Percentiles rank a stretch among this genome's conserved stretches.
Evolutionary conservation across 2,329 filamentous ascomycete genomes (phyloP).

Genomic region (Epichloe amarillans): DNA sequence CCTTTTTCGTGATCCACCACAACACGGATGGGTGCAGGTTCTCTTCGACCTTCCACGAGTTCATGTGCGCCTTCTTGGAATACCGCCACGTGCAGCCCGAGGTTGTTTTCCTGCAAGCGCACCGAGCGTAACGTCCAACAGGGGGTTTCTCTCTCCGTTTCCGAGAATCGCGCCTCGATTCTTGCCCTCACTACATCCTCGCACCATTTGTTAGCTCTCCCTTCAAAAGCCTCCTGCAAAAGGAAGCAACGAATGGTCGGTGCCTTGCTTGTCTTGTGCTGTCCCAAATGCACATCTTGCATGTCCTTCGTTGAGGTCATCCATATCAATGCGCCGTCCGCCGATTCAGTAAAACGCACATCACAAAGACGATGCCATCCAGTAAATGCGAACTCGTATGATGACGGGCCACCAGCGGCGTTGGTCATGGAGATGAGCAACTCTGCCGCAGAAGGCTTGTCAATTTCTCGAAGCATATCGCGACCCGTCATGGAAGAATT

Average conservation of each 20-base stretch:
- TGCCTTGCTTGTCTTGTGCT: conserved; percentile 28
- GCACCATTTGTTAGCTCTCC: conserved; percentile 59
- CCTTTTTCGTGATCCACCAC: conserved; percentile 59
- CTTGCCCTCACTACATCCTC: conserved; percentile 82
- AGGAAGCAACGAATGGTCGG: conserved; percentile 55
- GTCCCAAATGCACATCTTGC: conserved; percentile 37
- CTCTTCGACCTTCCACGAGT: conserved; percentile 48
- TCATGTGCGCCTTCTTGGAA: conserved; percentile 57
- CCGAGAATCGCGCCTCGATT: conserved; percentile 72
- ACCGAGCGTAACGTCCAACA: conserved; percentile 69
- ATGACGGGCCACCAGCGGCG: conserved; percentile 43
- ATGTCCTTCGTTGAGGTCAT: conserved; percentile 52
- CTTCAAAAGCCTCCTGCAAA: conserved; percentile 65
- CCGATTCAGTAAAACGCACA: conserved; percentile 59
- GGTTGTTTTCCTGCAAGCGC: conserved; percentile 45
- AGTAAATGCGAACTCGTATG: conserved; percentile 61
- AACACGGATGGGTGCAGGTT: conserved; percentile 56
- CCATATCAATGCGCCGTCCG: conserved; percentile 51
- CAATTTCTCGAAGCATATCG: conserved; percentile 70
- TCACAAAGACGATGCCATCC: conserved; percentile 59
- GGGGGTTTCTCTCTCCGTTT: conserved; percentile 69
- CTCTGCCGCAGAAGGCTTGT: conserved; percentile 58
- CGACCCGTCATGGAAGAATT: conserved; percentile 53
- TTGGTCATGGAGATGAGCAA: conserved; percentile 52
- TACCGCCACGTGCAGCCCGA: conserved; percentile 51